phyloP scores from a whole-genome alignment of 805 yeast genomes.

The Jamesozyma lodderae region DNA sequence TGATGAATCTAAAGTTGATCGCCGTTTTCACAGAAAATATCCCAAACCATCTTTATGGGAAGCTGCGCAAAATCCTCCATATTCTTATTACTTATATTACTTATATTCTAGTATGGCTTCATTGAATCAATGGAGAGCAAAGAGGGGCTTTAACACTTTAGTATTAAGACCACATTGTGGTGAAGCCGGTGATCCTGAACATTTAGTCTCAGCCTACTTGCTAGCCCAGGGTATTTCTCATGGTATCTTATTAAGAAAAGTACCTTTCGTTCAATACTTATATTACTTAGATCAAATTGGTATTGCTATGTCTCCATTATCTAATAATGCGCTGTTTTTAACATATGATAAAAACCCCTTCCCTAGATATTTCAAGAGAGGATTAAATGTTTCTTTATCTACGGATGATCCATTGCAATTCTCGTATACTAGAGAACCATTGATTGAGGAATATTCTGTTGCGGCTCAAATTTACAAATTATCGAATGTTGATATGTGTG shows the following conservation, averaged over 20 bases:
- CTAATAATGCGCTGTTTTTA: slow-evolving; percentile 90
- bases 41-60: slow-evolving; percentile 87
- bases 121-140: slow-evolving; percentile 72
- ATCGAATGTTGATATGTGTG: slow-evolving; percentile 95
- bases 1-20: slow-evolving; percentile 90
- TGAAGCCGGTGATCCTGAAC: slow-evolving; percentile 99
- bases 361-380: slow-evolving; percentile 81
- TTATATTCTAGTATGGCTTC: slow-evolving; percentile 79
- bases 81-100: slow-evolving; percentile 88
- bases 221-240: slow-evolving; percentile 91
- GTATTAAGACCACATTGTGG: slow-evolving; percentile 98
- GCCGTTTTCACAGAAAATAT: slow-evolving; percentile 68
- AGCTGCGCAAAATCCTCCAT: slow-evolving; percentile 80
- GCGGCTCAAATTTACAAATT: slow-evolving; percentile 96
- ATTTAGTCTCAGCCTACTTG: slow-evolving; percentile 79
- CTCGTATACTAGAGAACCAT: slow-evolving; percentile 92
- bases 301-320: slow-evolving; percentile 95
- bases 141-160: slow-evolving; percentile 74
- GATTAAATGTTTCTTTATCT: slow-evolving; percentile 86
- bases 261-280: slow-evolving; percentile 90
- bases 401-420: slow-evolving; percentile 98
- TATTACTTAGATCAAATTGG: slow-evolving; percentile 93
- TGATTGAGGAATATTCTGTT: slow-evolving; percentile 94
- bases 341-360: slow-evolving; percentile 97
- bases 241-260: slow-evolving; percentile 85